These are phyloP conservation scores for Pythium dissimile DNA, from an alignment of 352 stramenopile species.

Conservation along the genomic window DNA sequence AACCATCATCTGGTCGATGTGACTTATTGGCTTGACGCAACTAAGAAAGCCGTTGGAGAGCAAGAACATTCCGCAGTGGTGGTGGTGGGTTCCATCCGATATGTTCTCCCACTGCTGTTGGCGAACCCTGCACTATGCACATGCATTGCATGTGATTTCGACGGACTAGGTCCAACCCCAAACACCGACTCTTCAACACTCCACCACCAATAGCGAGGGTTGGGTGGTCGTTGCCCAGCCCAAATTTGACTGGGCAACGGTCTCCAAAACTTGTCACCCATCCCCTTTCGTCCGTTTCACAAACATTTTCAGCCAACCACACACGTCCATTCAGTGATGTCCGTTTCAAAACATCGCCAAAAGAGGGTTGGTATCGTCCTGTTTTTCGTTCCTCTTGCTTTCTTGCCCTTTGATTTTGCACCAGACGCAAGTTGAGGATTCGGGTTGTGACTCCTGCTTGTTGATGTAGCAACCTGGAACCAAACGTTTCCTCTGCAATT, in stretches of 20 bases:
- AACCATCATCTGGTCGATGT: too few relatives aligned
- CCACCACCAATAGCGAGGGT: constrained; percentile 10
- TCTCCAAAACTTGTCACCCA: constrained; percentile 6
- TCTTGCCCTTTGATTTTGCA: not conserved
- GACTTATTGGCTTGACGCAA: too few relatives aligned
- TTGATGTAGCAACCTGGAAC: constrained; percentile 6
- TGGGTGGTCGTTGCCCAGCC: not conserved
- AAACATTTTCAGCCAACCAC: constrained; percentile 12
- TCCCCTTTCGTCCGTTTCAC: constrained; percentile 5
- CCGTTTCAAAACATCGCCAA: constrained; percentile 20
- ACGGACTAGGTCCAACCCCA: not conserved
- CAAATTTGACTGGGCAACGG: constrained; percentile 11
- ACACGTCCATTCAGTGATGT: not conserved
- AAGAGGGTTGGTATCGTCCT: not conserved
- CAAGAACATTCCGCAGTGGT: too few relatives aligned
- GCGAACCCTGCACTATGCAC: too few relatives aligned
- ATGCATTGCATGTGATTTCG: not conserved
- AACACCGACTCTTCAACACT: constrained; percentile 19
- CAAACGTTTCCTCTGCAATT: not conserved
- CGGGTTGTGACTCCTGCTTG: constrained; percentile 12
- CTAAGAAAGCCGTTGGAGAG: too few relatives aligned
- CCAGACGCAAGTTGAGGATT: constrained; percentile 6
- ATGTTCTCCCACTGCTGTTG: too few relatives aligned
- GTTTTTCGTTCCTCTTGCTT: too few relatives aligned
- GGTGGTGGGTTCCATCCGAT: too few relatives aligned